These are phyloP conservation scores for Lodderomyces pseudojiufengensis DNA, from an alignment of 1,139 yeast species.

Conservation along the genomic window DNA sequence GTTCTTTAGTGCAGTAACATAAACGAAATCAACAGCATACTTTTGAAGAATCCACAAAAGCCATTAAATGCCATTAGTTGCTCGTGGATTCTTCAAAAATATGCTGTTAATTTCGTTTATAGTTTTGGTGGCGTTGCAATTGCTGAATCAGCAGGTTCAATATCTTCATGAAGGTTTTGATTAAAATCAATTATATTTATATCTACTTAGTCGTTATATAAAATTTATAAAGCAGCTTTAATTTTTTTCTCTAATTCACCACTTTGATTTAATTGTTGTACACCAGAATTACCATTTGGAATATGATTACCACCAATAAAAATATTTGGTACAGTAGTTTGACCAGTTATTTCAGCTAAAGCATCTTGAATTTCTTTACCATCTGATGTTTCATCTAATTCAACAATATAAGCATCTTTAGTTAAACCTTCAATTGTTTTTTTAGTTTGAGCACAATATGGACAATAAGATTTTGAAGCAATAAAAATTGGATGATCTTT, in stretches of 20 bases:
- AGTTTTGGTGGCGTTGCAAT: no score
- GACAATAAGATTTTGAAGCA: slow-evolving; percentile 76
- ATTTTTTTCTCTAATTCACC: slow-evolving; percentile 35
- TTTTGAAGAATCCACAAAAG: no score
- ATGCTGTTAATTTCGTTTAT: no score
- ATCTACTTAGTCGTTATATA: no score
- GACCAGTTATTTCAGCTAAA: slow-evolving; percentile 73
- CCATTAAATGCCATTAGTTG: no score
- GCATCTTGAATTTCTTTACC: slow-evolving; percentile 70
- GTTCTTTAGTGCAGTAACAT: no score
- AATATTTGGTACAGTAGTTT: slow-evolving; percentile 89
- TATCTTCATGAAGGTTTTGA: no score
- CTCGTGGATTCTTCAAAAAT: no score
- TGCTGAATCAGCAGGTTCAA: no score
- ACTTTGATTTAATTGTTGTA: slow-evolving; percentile 54
- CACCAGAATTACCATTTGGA: slow-evolving; percentile 91
- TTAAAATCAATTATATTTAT: no score
- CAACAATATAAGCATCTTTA: slow-evolving; percentile 57
- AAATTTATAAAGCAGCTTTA: slow-evolving; percentile 35
- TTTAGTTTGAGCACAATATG: slow-evolving; percentile 68
- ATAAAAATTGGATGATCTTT: slow-evolving; percentile 68
- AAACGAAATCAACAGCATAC: no score
- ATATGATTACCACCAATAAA: slow-evolving; percentile 87
- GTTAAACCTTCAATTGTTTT: slow-evolving; percentile 50
- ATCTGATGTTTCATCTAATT: slow-evolving; percentile 51